Evolutionary conservation across 73 alveolate genomes (phyloP).

Genomic region (Paramecium tetraurelia): DNA sequence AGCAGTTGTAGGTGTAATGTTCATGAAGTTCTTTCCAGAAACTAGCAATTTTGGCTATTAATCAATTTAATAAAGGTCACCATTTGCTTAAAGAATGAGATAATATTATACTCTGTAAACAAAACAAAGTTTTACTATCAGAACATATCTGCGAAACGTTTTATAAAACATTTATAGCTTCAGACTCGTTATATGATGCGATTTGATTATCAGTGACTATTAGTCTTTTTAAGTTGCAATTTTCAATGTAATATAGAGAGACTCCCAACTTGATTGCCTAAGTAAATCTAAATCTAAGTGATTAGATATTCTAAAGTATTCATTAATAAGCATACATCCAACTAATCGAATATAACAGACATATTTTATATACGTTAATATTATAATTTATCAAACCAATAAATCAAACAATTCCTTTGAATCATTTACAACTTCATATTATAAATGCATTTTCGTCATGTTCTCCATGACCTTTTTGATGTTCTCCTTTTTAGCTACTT

Average conservation of each 20-base stretch:
- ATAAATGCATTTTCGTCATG: constrained; percentile 22
- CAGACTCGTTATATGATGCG: neutral
- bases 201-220: neutral
- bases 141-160: neutral
- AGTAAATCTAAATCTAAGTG: neutral
- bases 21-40: neutral
- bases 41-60: neutral
- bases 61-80: neutral
- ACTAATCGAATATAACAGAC: constrained; percentile 3
- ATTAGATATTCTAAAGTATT: neutral
- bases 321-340: neutral
- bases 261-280: neutral
- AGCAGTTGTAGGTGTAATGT: neutral
- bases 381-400: constrained; percentile 36
- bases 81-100: neutral
- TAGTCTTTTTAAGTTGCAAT: neutral
- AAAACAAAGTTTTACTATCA: neutral
- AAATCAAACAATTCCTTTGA: constrained; percentile 44
- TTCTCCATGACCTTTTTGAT: constrained; percentile 17
- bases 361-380: neutral
- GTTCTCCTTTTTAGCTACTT: constrained; percentile 43
- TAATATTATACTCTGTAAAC: neutral
- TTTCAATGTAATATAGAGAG: neutral
- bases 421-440: constrained; percentile 29
- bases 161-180: neutral